Evolutionary conservation across 1,139 yeast species (phyloP), one percentile per base, ranked within the genome.

Genomic region (Geotrichum reessii): DNA sequence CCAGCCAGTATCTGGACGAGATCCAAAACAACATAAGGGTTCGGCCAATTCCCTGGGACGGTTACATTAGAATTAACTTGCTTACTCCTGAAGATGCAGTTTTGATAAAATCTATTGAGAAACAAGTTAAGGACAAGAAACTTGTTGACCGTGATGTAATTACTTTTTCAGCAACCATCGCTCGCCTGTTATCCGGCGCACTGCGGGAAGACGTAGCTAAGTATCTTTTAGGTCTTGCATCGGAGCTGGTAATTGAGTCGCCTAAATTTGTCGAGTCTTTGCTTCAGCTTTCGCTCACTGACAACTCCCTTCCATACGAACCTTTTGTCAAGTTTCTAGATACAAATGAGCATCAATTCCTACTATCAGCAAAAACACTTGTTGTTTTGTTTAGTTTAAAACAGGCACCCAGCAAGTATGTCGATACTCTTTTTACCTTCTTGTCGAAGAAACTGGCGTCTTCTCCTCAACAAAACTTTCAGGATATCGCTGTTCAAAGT

Each of bases 11-110:
- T n/a, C 40, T 89, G 67, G 85, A 84, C 64, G 96, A 90, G 67
- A 82, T 87, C 63, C 83, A 89, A 67, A 79, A 81, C 66, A 84
- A 84, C 64, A 85, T 89, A 65, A 80, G 95, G 66, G 87, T 88
- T 62, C 82, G 95, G 64, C 86, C 95, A 40, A 83, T 92, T 61
- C 95, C 96, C 27, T 92, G 97, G 97, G 95, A 88, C 69, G 96
- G 96, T 8, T 84, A 87, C 67, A 85, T 89, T 21, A 81, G 96
- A 62, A 86, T 95, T 12, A 84, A 83, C 54, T 82, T 85, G 53
- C 78, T 92, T 52, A 74, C 84, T 22, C 79, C 79, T 57, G 84
- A 82, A 61, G 91, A 87, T 69, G 90, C 90, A 19, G 79, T 80
- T 62, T 76, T 81, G 56, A 77, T 89, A 69, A 85, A 85, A 71